A percentile compares a stretch with the other conserved stretches of the same genome.
Conservation (phyloP, 2,329 filamentous ascomycete species). For the Parastagonospora nodorum region DNA sequence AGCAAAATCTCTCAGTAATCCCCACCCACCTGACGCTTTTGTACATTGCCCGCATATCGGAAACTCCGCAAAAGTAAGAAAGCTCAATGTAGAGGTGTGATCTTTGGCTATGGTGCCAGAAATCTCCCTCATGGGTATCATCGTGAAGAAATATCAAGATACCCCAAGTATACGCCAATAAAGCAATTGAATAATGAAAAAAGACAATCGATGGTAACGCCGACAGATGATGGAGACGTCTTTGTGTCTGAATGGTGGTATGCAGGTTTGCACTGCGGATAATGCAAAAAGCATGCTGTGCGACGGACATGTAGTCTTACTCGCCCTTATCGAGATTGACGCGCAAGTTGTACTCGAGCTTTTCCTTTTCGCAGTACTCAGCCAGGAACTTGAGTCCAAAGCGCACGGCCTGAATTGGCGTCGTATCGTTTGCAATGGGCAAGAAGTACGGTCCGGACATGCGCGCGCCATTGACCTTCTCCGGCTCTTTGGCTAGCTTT, state of each 20-base stretch:
- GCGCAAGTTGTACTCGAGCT: constrained; percentile 28
- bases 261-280: not conserved
- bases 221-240: not conserved
- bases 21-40: not conserved
- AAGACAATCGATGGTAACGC: no score
- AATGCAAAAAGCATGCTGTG: not conserved
- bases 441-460: constrained; percentile 48
- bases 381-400: constrained; percentile 49
- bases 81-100: not conserved
- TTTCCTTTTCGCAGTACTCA: constrained; percentile 50
- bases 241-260: not conserved
- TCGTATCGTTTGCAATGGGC: constrained; percentile 47
- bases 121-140: constrained; percentile 18
- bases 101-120: not conserved
- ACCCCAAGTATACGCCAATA: not conserved
- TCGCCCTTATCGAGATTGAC: constrained; percentile 36
- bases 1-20: not conserved
- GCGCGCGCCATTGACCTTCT: constrained; percentile 41
- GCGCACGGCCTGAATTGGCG: constrained; percentile 51
- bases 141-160: constrained; percentile 3
- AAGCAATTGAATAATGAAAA: not conserved
- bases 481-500: constrained; percentile 30
- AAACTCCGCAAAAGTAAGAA: no score
- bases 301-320: constrained; percentile 7
- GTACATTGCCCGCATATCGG: not conserved